Evolutionary conservation across 1,139 yeast species (phyloP).

Genomic region (Geotrichum carabidarum): DNA sequence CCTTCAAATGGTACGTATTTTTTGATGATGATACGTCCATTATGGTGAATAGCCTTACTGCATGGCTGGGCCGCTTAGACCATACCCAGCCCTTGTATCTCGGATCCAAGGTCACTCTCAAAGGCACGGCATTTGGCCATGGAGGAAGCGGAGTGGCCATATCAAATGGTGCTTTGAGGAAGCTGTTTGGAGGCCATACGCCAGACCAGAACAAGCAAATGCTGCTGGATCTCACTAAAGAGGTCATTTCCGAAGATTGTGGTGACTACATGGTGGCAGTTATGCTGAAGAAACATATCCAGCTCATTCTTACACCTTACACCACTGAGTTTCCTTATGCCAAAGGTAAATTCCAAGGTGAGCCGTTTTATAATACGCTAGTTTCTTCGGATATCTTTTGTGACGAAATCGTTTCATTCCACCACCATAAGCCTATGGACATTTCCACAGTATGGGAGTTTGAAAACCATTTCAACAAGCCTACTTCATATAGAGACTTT

Average conservation of each 20-base stretch:
- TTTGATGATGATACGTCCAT: constrained; percentile 39
- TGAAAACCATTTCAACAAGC: constrained; percentile 29
- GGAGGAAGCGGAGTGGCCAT: constrained; percentile 40
- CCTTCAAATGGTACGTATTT: constrained; percentile 38
- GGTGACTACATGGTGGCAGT: constrained; percentile 39
- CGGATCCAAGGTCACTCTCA: constrained; percentile 31
- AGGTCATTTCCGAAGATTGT: constrained; percentile 22
- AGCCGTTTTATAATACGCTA: constrained; percentile 26
- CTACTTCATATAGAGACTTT: constrained; percentile 32
- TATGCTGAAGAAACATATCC: constrained; percentile 26
- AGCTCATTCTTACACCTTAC: constrained; percentile 22
- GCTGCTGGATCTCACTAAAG: constrained; percentile 22
- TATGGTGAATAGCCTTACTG: constrained; percentile 30
- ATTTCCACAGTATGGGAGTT: constrained; percentile 37
- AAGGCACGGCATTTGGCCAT: constrained; percentile 34
- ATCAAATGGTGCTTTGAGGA: constrained; percentile 34
- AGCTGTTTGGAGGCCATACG: constrained; percentile 27
- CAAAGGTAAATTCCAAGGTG: constrained; percentile 34
- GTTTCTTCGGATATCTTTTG: constrained; percentile 31
- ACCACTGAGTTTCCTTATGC: constrained; percentile 23
- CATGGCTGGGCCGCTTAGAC: constrained; percentile 28
- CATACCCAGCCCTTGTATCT: constrained; percentile 31
- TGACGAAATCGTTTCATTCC: constrained; percentile 34
- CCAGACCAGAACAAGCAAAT: constrained; percentile 26
- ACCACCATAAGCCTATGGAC: constrained; percentile 35